Evolutionary conservation across 257 asterid species (phyloP), one percentile per base, ranked within the genome.

Genomic region (Capsicum rhomboideum): DNA sequence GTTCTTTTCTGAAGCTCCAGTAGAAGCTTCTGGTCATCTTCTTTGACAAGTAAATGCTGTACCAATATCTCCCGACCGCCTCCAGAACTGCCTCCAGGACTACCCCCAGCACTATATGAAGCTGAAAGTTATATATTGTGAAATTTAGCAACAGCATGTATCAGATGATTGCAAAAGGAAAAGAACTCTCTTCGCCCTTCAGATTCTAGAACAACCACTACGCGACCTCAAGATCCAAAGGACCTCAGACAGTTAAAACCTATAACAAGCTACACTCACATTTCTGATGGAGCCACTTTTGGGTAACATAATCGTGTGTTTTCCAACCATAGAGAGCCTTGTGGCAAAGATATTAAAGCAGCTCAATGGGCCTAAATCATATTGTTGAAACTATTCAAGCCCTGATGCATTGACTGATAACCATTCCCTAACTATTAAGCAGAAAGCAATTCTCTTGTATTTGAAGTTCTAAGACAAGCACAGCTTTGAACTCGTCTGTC

Each of bases 41-140:
- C 98, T 92, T 93, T 96, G 86, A 96, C 94, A 82, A 96, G 97
- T 86, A 96, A 89, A 88, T 96, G 99, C 90, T 96, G 98, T 77
- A 96, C 97, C 87, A 96, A 85, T 89, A 96, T 84, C 89, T 96
- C 99, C 86, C 91, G 92, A 13, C 92, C 93, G 42, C 84, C 90
- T 75, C 82, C 89, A 8, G 90, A 84, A 87, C 93, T 93, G 77
- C 85, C 89, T 74, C 83, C 90, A 10, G 91, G 69, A 88, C 90
- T 84, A 84, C 89, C 91, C 81, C 88, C 96, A 10, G 95, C 82
- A 89, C 90, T 89, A 84, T 84, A 92, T 53, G 95, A 89, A 89
- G 96, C 98, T 91, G 97, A 90, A 91, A 31, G 67, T 13, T 56
- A 82, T 20, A 83, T 49, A 81, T 31, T 37, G 80, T 66, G 49